Base-by-base conservation (phyloP, 2,329 filamentous ascomycete genomes). In the Cercospora sp. region DNA sequence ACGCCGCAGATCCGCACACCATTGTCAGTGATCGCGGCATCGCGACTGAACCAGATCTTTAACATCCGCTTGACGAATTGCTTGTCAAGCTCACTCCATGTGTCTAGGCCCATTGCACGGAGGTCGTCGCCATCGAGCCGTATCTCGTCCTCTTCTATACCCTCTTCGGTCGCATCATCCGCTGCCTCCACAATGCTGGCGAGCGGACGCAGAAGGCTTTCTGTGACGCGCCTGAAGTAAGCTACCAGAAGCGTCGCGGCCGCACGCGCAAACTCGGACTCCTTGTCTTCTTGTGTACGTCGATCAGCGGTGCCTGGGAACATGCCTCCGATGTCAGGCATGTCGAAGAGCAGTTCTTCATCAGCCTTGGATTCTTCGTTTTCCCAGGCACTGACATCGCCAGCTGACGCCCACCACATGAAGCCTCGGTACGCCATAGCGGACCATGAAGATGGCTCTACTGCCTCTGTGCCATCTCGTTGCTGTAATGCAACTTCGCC, bases 321-420 rank as follows among this genome's bases (percentile, higher is more conserved):
- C 8, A 74, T 61, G 28, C 65, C 66, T n/a, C 69, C 65, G 7
- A 77, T 55, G 48, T 77, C 79, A 5, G 79, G 78, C 28, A 83
- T 71, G 67, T 84, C 80, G 40, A 80, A 79, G 12, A 84, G 74
- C 2, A 84, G 73, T 64, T 79, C 78, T 18, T 79, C 78, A 67
- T 85, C 83, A 30, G 84, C 81, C 64, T 86, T 83, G 68, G 83
- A 82, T 73, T 88, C 86, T 66, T 87, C 83, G 1, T 83, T 81
- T 9, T 85, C 80, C 60, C 83, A 84, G 12, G 83, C 82, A 30
- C 86, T 84, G 69, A 90, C 87, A 79, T 95, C 92, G 67, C 91
- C 92, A 0, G 92, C 91, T 16, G 90, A 92, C 2, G 92, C 91
- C 92, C 92, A 95, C 92, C 92, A 95, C 86, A 94, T 92, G 82